These are phyloP conservation scores for Setaria viridis DNA, from an alignment of 202 grass and related monocot genomes.

Conservation along the genomic window DNA sequence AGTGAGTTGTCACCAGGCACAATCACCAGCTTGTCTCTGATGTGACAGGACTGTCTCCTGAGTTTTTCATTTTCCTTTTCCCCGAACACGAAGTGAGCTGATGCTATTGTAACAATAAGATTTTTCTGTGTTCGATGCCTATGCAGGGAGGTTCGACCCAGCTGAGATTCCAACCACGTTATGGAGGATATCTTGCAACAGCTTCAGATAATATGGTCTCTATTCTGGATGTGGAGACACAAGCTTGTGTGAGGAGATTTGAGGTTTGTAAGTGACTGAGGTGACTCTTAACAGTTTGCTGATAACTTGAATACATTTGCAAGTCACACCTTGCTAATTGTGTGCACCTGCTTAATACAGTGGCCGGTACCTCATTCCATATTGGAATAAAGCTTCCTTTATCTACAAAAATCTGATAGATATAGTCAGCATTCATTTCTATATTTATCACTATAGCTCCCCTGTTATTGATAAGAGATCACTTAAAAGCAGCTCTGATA, in stretches of 20 bases:
- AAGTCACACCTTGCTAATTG: background rate
- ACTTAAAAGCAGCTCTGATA: background rate
- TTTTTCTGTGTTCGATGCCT: conserved; percentile 40
- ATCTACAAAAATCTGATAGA: background rate
- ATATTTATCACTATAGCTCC: background rate
- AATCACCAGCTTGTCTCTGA: conserved; percentile 25
- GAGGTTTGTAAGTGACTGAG: conserved; percentile 49
- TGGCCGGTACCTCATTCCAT: background rate
- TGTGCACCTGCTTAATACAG: background rate
- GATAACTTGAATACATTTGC: background rate
- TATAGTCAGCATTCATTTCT: background rate
- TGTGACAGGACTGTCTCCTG: background rate
- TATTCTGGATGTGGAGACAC: conserved; percentile 78
- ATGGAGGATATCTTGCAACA: conserved; percentile 58
- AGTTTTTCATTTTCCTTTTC: background rate
- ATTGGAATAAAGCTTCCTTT: background rate
- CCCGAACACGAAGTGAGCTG: background rate
- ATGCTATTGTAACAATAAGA: background rate
- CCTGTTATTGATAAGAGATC: background rate
- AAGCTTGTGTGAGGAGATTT: conserved; percentile 58
- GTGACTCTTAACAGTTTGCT: conserved; percentile 1
- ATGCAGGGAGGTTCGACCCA: conserved; percentile 65
- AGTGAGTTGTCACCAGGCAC: conserved; percentile 6
- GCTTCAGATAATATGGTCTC: conserved; percentile 67
- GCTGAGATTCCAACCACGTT: conserved; percentile 67